Evolutionary conservation across 371 early-diverging fungal genomes (phyloP).

Genomic region (Mucor irregularis): DNA sequence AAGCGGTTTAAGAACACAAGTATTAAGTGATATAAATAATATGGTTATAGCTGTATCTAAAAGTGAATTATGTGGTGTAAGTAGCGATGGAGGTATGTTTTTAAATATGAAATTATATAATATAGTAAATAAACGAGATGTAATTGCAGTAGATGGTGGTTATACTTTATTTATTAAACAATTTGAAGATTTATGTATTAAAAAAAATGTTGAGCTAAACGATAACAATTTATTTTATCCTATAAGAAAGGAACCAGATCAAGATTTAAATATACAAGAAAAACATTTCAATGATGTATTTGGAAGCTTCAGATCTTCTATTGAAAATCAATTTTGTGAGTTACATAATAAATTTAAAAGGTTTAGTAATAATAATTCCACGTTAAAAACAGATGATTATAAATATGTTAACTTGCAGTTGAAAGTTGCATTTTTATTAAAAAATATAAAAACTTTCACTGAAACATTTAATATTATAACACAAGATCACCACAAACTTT

Average conservation of each 20-base stretch:
- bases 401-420: conserved; percentile 13
- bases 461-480: not conserved
- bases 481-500: conserved; percentile 1
- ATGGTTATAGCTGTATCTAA: not conserved
- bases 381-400: conserved; percentile 3
- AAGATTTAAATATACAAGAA: conserved; percentile 1
- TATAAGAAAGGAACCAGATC: conserved; percentile 9
- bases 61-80: not conserved
- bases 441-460: conserved; percentile 3
- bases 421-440: conserved; percentile 10
- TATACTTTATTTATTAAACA: conserved; percentile 2
- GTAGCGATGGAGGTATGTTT: conserved; percentile 12
- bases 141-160: conserved; percentile 1
- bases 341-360: conserved; percentile 4
- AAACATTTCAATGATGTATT: conserved; percentile 7
- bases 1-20: conserved; percentile 5
- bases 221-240: conserved; percentile 16
- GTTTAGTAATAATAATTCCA: conserved; percentile 7
- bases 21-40: conserved; percentile 7
- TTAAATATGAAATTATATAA: conserved; percentile 11
- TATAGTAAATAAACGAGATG: not conserved
- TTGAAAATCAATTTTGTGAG: conserved; percentile 7
- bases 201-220: not conserved
- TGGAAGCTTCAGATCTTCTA: conserved; percentile 10
- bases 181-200: not conserved